Evolutionary conservation across 106 monocot genomes (phyloP), one percentile per base, ranked within the genome.

Genomic region (Vanilla planifolia): DNA sequence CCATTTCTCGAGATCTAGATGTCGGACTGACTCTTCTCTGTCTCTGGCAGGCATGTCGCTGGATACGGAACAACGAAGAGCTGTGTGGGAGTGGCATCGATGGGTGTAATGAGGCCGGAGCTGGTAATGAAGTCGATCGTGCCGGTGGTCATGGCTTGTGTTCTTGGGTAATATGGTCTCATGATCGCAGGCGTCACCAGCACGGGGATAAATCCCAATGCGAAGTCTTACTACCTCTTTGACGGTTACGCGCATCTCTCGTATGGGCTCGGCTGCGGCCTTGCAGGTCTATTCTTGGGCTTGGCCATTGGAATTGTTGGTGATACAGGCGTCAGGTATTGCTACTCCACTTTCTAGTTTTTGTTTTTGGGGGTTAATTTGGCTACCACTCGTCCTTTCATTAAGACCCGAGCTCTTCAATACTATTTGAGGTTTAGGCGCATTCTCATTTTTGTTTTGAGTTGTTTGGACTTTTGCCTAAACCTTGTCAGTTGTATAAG

Each of bases 181-280:
- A 73, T 71, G 21, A 77, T 79, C 8, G 73, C 73, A 29, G 73
- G 73, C 39, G 73, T 79, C 60, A 79, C 69, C 28, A 74, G 79
- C 70, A 80, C 79, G 23, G 74, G 79, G 27, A 80, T 80, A 48
- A 80, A 80, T 69, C 79, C 79, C n/a, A 73, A 73, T 37, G 73
- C 73, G 6, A 73, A 65, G 59, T 59, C 73, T 5, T 67, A 61
- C 51, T 67, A 67, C 39, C 74, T 74, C 33, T 67, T 62, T 32
- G 60, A 67, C 45, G 74, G 74, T 23, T 68, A 75, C 36, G 68
- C 75, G 19, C 75, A 75, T 28, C 68, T 75, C 47, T 75, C 75
- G 1, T 75, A 68, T 2, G 75, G 73, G 15, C 59, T 66, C 15
- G 59, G 66, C 13, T 73, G 73, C 8, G 73, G 72, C 17, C 72